Percentiles rank a stretch among this genome's conserved stretches.
These are phyloP conservation scores for Colletotrichum sp. DNA, from an alignment of 2,329 filamentous ascomycete genomes.

Conservation along the genomic window DNA sequence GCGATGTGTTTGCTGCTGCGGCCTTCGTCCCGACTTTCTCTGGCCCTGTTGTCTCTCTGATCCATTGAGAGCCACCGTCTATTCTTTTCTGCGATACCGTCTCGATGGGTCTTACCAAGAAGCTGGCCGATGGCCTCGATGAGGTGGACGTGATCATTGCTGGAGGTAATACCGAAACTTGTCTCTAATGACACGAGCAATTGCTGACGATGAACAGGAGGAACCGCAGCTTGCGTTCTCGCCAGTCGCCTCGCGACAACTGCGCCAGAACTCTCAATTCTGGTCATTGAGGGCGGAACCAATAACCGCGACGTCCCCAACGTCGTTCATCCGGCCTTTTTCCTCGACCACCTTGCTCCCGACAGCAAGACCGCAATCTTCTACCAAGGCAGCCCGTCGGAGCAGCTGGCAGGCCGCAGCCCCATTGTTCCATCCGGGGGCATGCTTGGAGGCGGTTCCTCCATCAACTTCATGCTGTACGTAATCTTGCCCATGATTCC, in stretches of 20 bases:
- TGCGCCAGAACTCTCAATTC: constrained; percentile 51
- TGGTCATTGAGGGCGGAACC: constrained; percentile 59
- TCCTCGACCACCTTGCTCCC: constrained; percentile 66
- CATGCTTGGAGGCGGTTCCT: constrained; percentile 56
- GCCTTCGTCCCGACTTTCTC: not conserved
- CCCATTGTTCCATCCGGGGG: constrained; percentile 44
- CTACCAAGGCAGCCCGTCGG: constrained; percentile 51
- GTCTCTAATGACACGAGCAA: accelerated
- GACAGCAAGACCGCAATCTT: constrained; percentile 69
- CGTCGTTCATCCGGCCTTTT: constrained; percentile 57
- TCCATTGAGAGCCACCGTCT: not conserved
- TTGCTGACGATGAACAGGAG: constrained; percentile 34
- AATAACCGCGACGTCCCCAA: constrained; percentile 56
- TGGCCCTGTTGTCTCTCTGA: not conserved
- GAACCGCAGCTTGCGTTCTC: constrained; percentile 52
- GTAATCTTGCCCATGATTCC: not conserved
- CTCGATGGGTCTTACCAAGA: constrained; percentile 28
- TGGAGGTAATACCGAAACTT: constrained; percentile 38
- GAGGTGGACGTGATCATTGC: constrained; percentile 58
- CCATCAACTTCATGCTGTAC: constrained; percentile 50
- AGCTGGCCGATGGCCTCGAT: constrained; percentile 34
- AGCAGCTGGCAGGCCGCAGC: constrained; percentile 48
- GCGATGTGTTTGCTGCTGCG: not conserved
- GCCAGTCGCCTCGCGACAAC: constrained; percentile 55
- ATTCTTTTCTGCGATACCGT: not conserved